Base-by-base conservation (phyloP, 2,329 filamentous ascomycete species). In the Botrytis byssoidea region DNA sequence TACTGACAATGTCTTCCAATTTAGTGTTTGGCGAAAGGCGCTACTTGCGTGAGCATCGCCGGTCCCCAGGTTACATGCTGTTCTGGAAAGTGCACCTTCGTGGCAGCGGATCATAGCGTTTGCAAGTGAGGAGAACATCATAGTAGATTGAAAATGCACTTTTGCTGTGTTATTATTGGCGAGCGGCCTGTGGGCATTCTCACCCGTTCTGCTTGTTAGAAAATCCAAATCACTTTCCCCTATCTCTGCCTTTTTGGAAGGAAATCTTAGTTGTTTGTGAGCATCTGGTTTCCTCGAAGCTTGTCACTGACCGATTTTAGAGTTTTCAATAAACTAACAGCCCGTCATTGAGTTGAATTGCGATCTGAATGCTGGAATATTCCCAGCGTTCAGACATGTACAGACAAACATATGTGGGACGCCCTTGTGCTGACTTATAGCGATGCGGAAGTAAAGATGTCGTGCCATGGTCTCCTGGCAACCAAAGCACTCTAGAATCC, bases 11-110 rank as follows among this genome's bases (percentile, higher is more conserved):
- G 1, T 35, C 3, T 6, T 57, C n/a, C 3, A 32, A 57, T 32
- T 57, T n/a, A 69, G 66, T 69, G 66, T 57, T 59, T 69, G 66
- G 35, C n/a, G 9, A 42, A 57, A 1, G 66, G 66, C 18, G 66
- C 16, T 18, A 69, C 48, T 44, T 69, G 66, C 9, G 66, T 68
- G 18, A 68, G 66, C 48, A 68, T 68, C 29, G 20, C n/a, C 22
- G 48, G 66, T 57, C 35, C 66, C 4, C 35, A 42, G 4, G 66
- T 48, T 18, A 69, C 48, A 42, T 69, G 66, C 14, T 69, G 66
- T 57, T 57, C 35, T 42, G 66, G 66, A 57, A 57, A 32, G 22
- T 69, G 66, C 22, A 32, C 48, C n/a, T 69, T 69, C 20, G 66
- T 69, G 18, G 66, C 66, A 44, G 35, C 66, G 3, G 66, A 69